A percentile compares a stretch with the other conserved stretches of the same genome.
phyloP scores from a whole-genome alignment of 257 asterid genomes.

The Nicotiana otophora region DNA sequence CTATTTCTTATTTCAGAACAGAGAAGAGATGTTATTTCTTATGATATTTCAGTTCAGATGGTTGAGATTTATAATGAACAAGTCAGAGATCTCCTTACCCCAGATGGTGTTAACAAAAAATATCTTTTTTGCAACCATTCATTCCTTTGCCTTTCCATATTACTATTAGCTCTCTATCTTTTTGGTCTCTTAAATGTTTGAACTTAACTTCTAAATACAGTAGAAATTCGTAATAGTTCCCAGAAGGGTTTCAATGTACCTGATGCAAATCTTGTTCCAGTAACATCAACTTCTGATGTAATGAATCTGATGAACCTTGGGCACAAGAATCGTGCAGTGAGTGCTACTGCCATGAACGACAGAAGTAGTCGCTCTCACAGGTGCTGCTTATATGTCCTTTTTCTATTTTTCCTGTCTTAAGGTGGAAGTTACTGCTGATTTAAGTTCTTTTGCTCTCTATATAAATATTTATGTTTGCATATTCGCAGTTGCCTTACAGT shows the following conservation, averaged over 20 bases:
- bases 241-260: slow-evolving; percentile 60
- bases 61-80: slow-evolving; percentile 90
- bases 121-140: slow-evolving; percentile 42
- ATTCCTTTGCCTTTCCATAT: background rate
- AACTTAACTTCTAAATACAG: slow-evolving; percentile 49
- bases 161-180: background rate
- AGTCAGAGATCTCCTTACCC: slow-evolving; percentile 76
- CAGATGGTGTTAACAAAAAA: slow-evolving; percentile 54
- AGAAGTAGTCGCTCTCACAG: slow-evolving; percentile 91
- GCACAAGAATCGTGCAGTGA: slow-evolving; percentile 68
- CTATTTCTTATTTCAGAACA: slow-evolving; percentile 66
- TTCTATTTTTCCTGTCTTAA: background rate
- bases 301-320: slow-evolving; percentile 72
- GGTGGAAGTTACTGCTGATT: background rate
- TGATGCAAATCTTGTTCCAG: slow-evolving; percentile 64
- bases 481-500: slow-evolving; percentile 73
- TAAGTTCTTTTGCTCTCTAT: background rate
- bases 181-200: slow-evolving; percentile 10
- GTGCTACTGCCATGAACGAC: slow-evolving; percentile 66
- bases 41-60: slow-evolving; percentile 85
- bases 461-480: background rate
- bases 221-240: slow-evolving; percentile 61
- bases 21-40: slow-evolving; percentile 60
- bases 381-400: slow-evolving; percentile 23
- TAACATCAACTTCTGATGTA: slow-evolving; percentile 60